phyloP scores from a whole-genome alignment of 371 early-diverging fungal genomes.

The Syncephalastrum racemosum region DNA sequence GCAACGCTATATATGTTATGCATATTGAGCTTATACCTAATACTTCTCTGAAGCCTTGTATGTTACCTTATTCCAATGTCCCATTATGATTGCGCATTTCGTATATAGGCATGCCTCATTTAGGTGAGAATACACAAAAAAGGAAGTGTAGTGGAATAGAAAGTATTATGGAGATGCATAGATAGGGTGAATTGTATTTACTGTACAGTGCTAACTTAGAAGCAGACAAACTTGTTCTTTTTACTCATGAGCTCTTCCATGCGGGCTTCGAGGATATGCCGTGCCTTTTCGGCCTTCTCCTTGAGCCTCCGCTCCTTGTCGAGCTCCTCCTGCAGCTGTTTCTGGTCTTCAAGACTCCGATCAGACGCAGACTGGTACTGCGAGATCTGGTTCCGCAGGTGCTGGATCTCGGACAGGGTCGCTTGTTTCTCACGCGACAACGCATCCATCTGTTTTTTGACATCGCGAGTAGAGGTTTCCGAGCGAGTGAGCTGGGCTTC shows the following conservation, averaged over 20 bases:
- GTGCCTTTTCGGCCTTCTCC: constrained; percentile 51
- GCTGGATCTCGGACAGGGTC: constrained; percentile 37
- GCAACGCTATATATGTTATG: too few species aligned
- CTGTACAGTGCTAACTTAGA: constrained; percentile 21
- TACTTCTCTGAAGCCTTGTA: too few species aligned
- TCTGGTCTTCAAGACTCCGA: neutral
- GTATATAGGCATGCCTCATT: too few species aligned
- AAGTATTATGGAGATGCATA: too few species aligned
- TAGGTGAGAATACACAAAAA: too few species aligned
- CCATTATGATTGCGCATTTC: too few species aligned
- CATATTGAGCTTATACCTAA: too few species aligned
- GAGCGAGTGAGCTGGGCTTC: constrained; percentile 41
- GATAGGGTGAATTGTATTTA: too few species aligned
- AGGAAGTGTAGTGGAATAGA: too few species aligned
- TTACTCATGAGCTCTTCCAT: constrained; percentile 52
- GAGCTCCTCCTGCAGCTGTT: constrained; percentile 28
- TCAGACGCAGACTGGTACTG: neutral
- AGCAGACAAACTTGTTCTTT: constrained; percentile 57
- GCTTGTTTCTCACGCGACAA: constrained; percentile 44
- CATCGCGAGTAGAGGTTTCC: constrained; percentile 37
- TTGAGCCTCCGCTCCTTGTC: constrained; percentile 36
- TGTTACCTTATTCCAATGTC: too few species aligned
- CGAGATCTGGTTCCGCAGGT: constrained; percentile 29
- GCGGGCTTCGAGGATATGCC: constrained; percentile 45
- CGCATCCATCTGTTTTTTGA: constrained; percentile 39